Percentiles rank a stretch among this genome's conserved stretches.
These are phyloP conservation scores for Leptographium galeiforme DNA, from an alignment of 2,329 filamentous ascomycete genomes.

Conservation along the genomic window DNA sequence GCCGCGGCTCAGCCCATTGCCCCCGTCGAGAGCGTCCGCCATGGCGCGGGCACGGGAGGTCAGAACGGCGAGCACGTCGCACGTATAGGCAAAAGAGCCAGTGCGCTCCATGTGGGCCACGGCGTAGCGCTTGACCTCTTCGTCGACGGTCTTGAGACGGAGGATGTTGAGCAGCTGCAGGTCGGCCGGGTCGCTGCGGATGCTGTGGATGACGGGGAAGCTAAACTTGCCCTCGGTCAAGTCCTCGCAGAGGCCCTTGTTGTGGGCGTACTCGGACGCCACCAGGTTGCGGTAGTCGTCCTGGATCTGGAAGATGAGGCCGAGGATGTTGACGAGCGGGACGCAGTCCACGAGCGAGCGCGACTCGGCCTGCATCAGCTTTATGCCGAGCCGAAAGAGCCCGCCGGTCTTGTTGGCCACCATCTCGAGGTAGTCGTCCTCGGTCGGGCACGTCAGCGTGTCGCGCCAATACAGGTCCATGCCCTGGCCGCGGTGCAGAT, in stretches of 20 bases:
- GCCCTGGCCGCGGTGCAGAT: conserved; percentile 75
- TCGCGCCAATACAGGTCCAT: conserved; percentile 90
- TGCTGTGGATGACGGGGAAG: conserved; percentile 89
- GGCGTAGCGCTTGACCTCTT: conserved; percentile 83
- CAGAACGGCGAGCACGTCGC: conserved; percentile 50
- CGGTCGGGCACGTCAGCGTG: conserved; percentile 67
- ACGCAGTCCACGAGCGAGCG: conserved; percentile 51
- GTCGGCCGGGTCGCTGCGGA: conserved; percentile 61
- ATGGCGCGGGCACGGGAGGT: conserved; percentile 49
- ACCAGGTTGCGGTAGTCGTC: conserved; percentile 90
- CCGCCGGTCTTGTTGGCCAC: conserved; percentile 84
- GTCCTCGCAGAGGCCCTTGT: conserved; percentile 93
- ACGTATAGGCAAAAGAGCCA: conserved; percentile 79
- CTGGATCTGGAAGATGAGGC: conserved; percentile 79
- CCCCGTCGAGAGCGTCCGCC: conserved; percentile 51
- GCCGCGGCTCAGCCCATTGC: conserved; percentile 38
- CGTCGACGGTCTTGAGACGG: conserved; percentile 74
- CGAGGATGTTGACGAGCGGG: conserved; percentile 72
- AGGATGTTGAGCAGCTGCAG: conserved; percentile 82
- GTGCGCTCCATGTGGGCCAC: conserved; percentile 82
- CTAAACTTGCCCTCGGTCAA: conserved; percentile 95
- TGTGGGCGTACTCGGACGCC: conserved; percentile 60
- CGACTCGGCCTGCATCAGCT: conserved; percentile 74
- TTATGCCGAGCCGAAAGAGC: conserved; percentile 70
- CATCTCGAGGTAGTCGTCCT: conserved; percentile 91